These are phyloP conservation scores for Goffeauzyma gilvescens DNA, from an alignment of 768 basidiomycete genomes.

Conservation along the genomic window DNA sequence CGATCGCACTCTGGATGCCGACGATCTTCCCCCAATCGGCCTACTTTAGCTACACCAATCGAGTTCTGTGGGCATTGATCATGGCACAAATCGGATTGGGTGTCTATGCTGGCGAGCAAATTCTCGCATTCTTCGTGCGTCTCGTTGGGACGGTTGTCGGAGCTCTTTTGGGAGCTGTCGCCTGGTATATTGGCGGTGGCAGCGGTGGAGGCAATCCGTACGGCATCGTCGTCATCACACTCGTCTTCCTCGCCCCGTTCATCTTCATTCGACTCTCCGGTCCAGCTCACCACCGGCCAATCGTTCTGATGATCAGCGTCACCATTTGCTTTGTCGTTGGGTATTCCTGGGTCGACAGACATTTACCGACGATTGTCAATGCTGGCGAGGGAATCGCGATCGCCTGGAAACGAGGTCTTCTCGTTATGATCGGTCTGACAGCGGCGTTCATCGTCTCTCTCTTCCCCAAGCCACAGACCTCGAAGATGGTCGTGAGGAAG, in stretches of 20 bases:
- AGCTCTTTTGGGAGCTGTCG: constrained; percentile 36
- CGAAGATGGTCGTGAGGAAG: constrained; percentile 37
- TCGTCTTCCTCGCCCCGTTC: constrained; percentile 38
- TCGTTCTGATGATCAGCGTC: constrained; percentile 32
- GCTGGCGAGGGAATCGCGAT: constrained; percentile 41
- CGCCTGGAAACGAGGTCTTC: constrained; percentile 38
- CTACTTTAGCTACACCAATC: constrained; percentile 31
- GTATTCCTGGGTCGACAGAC: constrained; percentile 44
- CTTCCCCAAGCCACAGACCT: constrained; percentile 38
- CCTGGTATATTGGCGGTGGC: constrained; percentile 38
- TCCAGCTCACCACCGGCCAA: constrained; percentile 26
- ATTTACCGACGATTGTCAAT: constrained; percentile 36
- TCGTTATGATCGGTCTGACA: constrained; percentile 33
- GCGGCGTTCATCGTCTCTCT: constrained; percentile 43
- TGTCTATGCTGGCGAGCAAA: constrained; percentile 43
- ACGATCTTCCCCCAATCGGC: constrained; percentile 36
- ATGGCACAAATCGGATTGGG: constrained; percentile 46
- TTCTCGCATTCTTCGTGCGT: constrained; percentile 37
- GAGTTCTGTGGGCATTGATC: constrained; percentile 35
- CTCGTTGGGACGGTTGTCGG: constrained; percentile 37
- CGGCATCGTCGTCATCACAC: constrained; percentile 39
- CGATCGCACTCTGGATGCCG: constrained; percentile 41
- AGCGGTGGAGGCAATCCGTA: constrained; percentile 7
- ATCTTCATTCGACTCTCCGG: constrained; percentile 39
- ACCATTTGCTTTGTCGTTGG: constrained; percentile 39